These are phyloP conservation scores for Eragrostis nindensis DNA, from an alignment of 176 grass and related monocot genomes.

Conservation along the genomic window DNA sequence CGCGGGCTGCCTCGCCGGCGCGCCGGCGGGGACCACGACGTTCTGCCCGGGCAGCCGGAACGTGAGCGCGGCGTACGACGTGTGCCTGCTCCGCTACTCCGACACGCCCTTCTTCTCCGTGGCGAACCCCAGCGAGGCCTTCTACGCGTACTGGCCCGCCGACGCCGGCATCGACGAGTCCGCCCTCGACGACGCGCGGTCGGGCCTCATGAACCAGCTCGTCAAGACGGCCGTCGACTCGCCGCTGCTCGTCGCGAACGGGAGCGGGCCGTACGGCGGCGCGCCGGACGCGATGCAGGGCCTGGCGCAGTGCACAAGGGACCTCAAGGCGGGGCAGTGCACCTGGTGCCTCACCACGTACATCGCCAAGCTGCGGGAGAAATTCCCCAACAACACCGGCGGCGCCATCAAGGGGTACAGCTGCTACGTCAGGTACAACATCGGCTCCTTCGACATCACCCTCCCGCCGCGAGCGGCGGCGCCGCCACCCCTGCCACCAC, in stretches of 20 bases:
- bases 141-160: too few species aligned
- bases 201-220: constrained; percentile 11
- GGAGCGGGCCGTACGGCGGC: neutral
- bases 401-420: constrained; percentile 32
- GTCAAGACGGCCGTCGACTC: neutral
- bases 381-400: constrained; percentile 6
- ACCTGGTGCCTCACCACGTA: neutral
- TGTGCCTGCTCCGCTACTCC: constrained; percentile 59
- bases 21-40: neutral
- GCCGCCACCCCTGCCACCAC: neutral
- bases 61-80: neutral
- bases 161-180: too few species aligned
- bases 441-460: constrained; percentile 10
- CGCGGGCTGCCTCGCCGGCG: neutral
- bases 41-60: constrained; percentile 16
- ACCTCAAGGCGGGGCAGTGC: constrained; percentile 35
- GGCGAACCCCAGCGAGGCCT: neutral
- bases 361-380: neutral
- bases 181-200: too few species aligned
- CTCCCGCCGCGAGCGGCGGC: neutral
- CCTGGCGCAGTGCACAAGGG: constrained; percentile 57
- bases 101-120: neutral
- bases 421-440: constrained; percentile 19
- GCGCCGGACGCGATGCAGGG: constrained; percentile 26
- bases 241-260: neutral